Base-by-base conservation (phyloP, 2,329 filamentous ascomycete genomes). In the Colletotrichum salicis region DNA sequence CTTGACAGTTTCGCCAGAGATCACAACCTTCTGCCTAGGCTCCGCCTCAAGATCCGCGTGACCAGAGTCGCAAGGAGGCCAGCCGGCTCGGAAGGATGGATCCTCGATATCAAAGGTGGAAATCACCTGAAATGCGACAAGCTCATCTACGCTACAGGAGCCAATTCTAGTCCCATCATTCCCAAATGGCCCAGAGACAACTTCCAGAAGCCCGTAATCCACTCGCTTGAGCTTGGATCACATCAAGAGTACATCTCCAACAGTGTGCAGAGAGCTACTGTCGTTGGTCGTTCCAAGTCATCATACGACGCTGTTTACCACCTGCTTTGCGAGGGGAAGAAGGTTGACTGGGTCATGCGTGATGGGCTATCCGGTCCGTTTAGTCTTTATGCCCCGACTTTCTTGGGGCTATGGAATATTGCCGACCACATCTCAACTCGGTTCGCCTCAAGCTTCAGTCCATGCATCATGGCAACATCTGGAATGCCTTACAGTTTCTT, bases 291-390 rank as follows among this genome's bases (percentile, higher is more conserved):
- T 1, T 76, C 80, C 4, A 81, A 82, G 72, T 81, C 79, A 3
- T 75, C 79, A 2, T 82, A 77, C 67, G 80, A 82, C 62, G 73
- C 78, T 2, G 79, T 81, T 35, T 81, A 75, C 62, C 71, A 79
- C 11, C 74, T 82, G 1, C 71, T 81, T 2, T 76, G 73, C 11
- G 51, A 67, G 2, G 80, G 79, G 0, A 79, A 79, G 62, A 72
- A 77, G 58, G 79, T 82, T 5, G 58, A 75, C 24, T 82, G 80
- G 80, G 66, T 82, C 4, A 82, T 82, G 59, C 79, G 80, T 12
- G 61, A 75, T 3, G 74, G 75, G n/a, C 77, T 76, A 2, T 70
- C 77, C 10, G 81, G 81, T 0, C 79, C 80, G 0, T 33, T 80
- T 11, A 41, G 35, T 12, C 35, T 41, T 41, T 41, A 41, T 41